Conservation (phyloP, 768 basidiomycete genomes). For the Amanita subjunquillea region DNA sequence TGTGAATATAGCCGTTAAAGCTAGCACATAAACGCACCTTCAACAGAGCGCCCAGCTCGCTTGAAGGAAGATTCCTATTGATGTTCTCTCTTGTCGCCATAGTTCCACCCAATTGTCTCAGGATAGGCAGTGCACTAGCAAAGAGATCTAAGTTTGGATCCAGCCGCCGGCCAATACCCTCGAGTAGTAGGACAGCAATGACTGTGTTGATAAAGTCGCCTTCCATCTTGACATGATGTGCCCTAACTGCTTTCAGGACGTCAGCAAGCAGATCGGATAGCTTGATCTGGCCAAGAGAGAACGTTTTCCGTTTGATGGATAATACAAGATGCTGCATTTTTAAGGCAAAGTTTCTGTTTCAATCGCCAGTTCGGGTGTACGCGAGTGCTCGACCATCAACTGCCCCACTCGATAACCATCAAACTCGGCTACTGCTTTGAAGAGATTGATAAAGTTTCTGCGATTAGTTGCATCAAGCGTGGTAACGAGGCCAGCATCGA, state of each 20-base stretch:
- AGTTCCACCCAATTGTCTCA: conserved; percentile 84
- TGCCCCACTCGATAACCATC: conserved; percentile 94
- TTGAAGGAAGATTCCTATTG: conserved; percentile 48
- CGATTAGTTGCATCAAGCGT: conserved; percentile 77
- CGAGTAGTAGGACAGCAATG: conserved; percentile 83
- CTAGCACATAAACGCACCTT: conserved; percentile 48
- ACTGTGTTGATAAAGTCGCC: conserved; percentile 98
- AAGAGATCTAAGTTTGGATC: conserved; percentile 92
- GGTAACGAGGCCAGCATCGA: conserved; percentile 93
- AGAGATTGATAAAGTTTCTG: conserved; percentile 91
- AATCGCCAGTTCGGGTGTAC: conserved; percentile 79
- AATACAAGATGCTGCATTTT: conserved; percentile 97
- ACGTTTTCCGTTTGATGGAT: conserved; percentile 91
- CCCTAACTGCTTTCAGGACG: conserved; percentile 76
- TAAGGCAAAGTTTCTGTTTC: conserved; percentile 90
- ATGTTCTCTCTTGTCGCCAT: conserved; percentile 66
- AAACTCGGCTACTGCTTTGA: conserved; percentile 91
- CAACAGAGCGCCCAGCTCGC: conserved; percentile 74
- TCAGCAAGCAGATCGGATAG: conserved; percentile 89
- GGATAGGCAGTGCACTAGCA: conserved; percentile 88
- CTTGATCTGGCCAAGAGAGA: conserved; percentile 93
- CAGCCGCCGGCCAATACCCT: conserved; percentile 91
- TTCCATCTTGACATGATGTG: conserved; percentile 97
- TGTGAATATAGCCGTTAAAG: not conserved
- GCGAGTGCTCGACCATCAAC: conserved; percentile 93